Evolutionary conservation across 1,139 yeast genomes (phyloP).

Genomic region (Candida smagusa): DNA sequence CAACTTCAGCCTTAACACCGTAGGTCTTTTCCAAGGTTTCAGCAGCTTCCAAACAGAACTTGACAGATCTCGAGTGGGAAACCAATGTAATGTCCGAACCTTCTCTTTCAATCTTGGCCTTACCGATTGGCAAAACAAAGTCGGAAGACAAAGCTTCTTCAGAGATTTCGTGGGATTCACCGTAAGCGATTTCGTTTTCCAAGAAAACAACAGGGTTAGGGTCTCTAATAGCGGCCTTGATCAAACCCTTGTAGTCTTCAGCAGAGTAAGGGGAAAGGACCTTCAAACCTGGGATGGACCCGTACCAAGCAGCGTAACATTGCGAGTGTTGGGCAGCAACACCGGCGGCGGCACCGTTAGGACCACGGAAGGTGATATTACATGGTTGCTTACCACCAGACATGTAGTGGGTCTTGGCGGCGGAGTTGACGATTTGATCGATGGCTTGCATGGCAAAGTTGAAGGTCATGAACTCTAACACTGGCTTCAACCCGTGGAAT

Average conservation of each 20-base stretch:
- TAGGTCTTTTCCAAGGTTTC: conserved; percentile 76
- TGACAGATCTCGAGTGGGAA: conserved; percentile 89
- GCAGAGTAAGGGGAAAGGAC: conserved; percentile 94
- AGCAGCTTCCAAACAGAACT: conserved; percentile 86
- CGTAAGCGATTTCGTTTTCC: conserved; percentile 93
- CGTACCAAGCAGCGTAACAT: conserved; percentile 97
- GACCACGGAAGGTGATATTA: conserved; percentile 97
- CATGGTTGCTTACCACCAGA: conserved; percentile 98
- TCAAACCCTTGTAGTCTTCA: conserved; percentile 92
- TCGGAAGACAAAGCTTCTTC: conserved; percentile 89
- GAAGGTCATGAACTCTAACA: conserved; percentile 98
- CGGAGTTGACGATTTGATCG: conserved; percentile 96
- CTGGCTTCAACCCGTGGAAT: conserved; percentile 93
- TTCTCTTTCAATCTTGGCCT: conserved; percentile 90
- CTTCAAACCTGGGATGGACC: conserved; percentile 95
- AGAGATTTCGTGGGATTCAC: conserved; percentile 84
- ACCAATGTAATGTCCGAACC: conserved; percentile 90
- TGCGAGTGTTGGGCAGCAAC: conserved; percentile 99
- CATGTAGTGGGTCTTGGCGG: conserved; percentile 98
- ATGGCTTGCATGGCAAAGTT: conserved; percentile 99
- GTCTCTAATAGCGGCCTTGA: conserved; percentile 95
- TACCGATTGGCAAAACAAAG: conserved; percentile 88
- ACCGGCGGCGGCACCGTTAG: conserved; percentile 99
- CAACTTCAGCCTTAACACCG: conserved; percentile 89
- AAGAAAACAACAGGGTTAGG: conserved; percentile 96